Conservation (phyloP, 1,139 yeast genomes). For the Suhomyces ambrosiae region DNA sequence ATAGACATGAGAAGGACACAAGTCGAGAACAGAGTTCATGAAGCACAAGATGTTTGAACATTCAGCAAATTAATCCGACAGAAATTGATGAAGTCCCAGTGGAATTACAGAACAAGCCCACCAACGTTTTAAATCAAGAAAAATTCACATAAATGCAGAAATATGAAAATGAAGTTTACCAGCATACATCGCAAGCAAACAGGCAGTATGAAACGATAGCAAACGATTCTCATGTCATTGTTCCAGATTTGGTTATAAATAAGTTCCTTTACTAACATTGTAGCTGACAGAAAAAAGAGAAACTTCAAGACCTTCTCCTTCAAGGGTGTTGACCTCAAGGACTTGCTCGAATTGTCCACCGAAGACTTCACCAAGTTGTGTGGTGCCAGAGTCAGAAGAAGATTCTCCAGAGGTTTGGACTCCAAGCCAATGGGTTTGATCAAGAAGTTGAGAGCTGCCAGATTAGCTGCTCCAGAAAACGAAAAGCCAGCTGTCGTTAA, state of each 20-base stretch:
- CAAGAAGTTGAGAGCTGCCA: constrained; percentile 98
- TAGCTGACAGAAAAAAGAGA: constrained; percentile 82
- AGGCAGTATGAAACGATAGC: too few species aligned
- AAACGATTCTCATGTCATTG: too few species aligned
- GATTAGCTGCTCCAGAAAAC: constrained; percentile 86
- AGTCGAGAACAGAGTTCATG: too few species aligned
- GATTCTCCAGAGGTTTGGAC: constrained; percentile 97
- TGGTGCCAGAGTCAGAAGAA: constrained; percentile 99
- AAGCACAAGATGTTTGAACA: too few species aligned
- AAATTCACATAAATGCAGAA: too few species aligned
- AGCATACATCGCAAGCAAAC: too few species aligned
- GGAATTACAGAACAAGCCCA: too few species aligned
- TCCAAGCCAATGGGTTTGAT: constrained; percentile 95
- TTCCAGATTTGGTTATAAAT: too few species aligned
- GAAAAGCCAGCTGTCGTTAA: constrained; percentile 98
- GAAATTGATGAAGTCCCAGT: too few species aligned
- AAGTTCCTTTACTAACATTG: constrained; percentile 32
- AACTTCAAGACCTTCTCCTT: constrained; percentile 94
- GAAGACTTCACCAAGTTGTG: constrained; percentile 97
- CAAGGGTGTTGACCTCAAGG: constrained; percentile 98
- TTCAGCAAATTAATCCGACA: too few species aligned
- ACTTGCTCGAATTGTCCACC: constrained; percentile 90
- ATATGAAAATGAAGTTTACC: too few species aligned
- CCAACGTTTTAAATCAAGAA: too few species aligned
- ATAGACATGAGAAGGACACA: not conserved